Conservation (phyloP, 129 eudicot genomes). For the Centella asiatica region DNA sequence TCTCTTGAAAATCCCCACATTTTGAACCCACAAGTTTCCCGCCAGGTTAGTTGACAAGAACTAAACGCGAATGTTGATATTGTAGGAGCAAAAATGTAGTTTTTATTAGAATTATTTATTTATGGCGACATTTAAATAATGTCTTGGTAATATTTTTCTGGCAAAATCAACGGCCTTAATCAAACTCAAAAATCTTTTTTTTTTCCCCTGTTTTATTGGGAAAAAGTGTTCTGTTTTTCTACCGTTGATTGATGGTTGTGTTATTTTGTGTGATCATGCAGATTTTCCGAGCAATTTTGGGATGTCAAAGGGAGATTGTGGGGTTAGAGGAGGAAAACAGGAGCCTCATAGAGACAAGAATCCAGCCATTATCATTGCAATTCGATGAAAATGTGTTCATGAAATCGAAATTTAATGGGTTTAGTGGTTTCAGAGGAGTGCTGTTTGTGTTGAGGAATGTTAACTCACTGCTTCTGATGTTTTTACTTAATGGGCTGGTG, state of each 20-base stretch:
- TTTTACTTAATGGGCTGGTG: slow-evolving; percentile 31
- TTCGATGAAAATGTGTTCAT: neutral
- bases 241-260: neutral
- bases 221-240: neutral
- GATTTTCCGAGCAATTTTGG: neutral
- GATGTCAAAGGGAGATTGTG: neutral
- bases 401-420: slow-evolving; percentile 37
- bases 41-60: slow-evolving; percentile 28
- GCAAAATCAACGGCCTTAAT: no score
- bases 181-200: no score
- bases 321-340: neutral
- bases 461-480: slow-evolving; percentile 40
- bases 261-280: neutral
- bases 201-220: neutral
- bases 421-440: slow-evolving; percentile 40
- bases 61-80: no score
- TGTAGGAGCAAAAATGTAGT: no score
- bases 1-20: slow-evolving; percentile 29
- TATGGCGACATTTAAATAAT: no score
- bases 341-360: neutral
- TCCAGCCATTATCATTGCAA: neutral
- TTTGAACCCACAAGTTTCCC: slow-evolving; percentile 30
- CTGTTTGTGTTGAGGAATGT: slow-evolving; percentile 34
- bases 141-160: no score
- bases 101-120: no score